Conservation (phyloP, 257 asterid genomes). For the Solanum tacnaense region DNA sequence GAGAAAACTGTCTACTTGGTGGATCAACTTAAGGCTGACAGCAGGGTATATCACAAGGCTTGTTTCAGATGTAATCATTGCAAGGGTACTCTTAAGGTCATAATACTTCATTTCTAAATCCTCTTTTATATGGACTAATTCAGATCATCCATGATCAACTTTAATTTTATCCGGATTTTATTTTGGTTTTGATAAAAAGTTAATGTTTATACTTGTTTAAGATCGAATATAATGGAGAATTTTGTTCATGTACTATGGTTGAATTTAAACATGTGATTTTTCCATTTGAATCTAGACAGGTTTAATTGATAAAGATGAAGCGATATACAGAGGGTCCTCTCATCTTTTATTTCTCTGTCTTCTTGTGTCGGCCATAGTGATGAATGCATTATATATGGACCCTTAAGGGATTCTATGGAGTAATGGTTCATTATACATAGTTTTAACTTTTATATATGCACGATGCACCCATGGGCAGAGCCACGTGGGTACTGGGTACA, state of each 20-base stretch:
- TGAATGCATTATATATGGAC: not conserved
- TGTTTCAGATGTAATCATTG: conserved; percentile 29
- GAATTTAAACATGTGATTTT: not conserved
- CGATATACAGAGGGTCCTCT: not conserved
- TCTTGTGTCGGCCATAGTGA: not conserved
- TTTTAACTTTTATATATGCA: not conserved
- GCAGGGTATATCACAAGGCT: conserved; percentile 18
- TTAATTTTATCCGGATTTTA: no score
- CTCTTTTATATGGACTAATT: not conserved
- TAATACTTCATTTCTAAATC: not conserved
- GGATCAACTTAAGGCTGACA: conserved; percentile 27
- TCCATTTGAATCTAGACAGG: not conserved
- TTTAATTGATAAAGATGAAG: not conserved
- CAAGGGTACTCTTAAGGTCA: conserved; percentile 28
- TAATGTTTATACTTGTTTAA: not conserved
- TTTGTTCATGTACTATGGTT: not conserved
- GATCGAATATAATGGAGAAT: not conserved
- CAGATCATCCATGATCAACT: not conserved
- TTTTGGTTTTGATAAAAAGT: not conserved
- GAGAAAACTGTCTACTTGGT: conserved; percentile 25
- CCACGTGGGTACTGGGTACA: not conserved
- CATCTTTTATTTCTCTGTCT: not conserved
- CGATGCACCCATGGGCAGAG: not conserved
- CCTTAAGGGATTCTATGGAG: not conserved
- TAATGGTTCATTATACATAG: not conserved